Base-by-base conservation (phyloP, 176 grass and related monocot species). In the Pontederia crassipes region DNA sequence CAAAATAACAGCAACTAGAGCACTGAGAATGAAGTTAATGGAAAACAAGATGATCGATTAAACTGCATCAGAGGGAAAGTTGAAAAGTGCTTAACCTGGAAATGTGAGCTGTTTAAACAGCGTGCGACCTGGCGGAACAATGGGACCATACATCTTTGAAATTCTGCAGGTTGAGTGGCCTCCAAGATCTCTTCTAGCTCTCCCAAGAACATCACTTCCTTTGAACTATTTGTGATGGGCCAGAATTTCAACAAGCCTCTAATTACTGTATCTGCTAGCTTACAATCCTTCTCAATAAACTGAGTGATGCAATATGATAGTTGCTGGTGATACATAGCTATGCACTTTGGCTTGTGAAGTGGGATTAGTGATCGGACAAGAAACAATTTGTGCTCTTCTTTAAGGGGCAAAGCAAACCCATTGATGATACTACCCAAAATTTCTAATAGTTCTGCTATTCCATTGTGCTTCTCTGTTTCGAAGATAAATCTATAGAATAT, bases 231-330 rank as follows among this genome's bases (percentile, higher is more conserved):
- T 74, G 71, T 74, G 32, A 74, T 45, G 40, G 71, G 71, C 71
- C 71, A 74, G 12, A 64, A 74, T 48, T 74, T 74, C 60, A 74
- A 74, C 52, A 74, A 56, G 12, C 71, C 71, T 12, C 51, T 55
- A 64, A 74, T 74, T 12, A 74, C 51, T 11, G 60, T 64, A 64
- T 74, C 71, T 2, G 60, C 60, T 27, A 74, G 60, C 35, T 74
- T 74, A 51, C 71, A 74, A 26, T 74, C 71, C 59, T 74, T 74
- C 52, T 74, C 71, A 55, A 64, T 61, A 56, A 74, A 74, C 20
- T 74, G 71, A 74, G 71, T 74, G 61, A 74, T 74, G 60, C 71
- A 64, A 54, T 74, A 74, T 29, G 71, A 74, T 52, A 74, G 47
- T 60, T 74, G 71, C 51, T 74, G 71, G 28, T 74, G 71, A 45